These are phyloP conservation scores for Pichia sp. DNA, from an alignment of 1,139 yeast genomes.

Conservation along the genomic window DNA sequence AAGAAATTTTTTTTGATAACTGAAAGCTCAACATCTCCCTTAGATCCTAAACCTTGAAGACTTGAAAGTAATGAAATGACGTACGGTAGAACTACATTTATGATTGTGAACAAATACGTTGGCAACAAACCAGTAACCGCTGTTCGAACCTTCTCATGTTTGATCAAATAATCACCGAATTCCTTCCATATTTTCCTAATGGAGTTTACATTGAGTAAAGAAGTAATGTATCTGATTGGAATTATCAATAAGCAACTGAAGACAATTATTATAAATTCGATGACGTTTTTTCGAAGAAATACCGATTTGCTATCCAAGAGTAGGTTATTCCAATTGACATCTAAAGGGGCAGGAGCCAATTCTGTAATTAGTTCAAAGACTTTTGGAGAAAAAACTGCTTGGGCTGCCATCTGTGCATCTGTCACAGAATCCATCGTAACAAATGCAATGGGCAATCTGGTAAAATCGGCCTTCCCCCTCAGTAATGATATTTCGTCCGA, in stretches of 20 bases:
- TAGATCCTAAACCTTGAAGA: constrained; percentile 71
- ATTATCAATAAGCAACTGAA: constrained; percentile 63
- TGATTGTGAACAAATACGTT: constrained; percentile 67
- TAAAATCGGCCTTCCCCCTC: constrained; percentile 41
- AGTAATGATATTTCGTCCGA: constrained; percentile 53
- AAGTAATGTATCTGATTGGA: constrained; percentile 71
- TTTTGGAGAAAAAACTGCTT: constrained; percentile 77
- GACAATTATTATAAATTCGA: constrained; percentile 60
- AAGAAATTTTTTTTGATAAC: constrained; percentile 77
- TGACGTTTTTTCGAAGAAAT: constrained; percentile 52
- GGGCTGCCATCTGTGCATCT: constrained; percentile 86
- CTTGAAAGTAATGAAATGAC: constrained; percentile 66
- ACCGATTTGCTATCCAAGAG: constrained; percentile 56
- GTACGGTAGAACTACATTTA: constrained; percentile 71
- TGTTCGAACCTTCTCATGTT: constrained; percentile 54
- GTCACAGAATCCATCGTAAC: constrained; percentile 83
- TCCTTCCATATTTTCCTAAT: constrained; percentile 70
- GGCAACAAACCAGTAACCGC: constrained; percentile 76
- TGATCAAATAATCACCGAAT: constrained; percentile 57
- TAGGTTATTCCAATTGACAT: constrained; percentile 75
- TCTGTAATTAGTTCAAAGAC: constrained; percentile 67
- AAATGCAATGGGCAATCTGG: constrained; percentile 55
- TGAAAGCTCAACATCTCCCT: constrained; percentile 77
- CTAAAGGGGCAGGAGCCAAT: constrained; percentile 86
- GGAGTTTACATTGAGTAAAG: constrained; percentile 63